Conservation (phyloP, 2,329 filamentous ascomycete species). For the Botryosphaeria dothidea region DNA sequence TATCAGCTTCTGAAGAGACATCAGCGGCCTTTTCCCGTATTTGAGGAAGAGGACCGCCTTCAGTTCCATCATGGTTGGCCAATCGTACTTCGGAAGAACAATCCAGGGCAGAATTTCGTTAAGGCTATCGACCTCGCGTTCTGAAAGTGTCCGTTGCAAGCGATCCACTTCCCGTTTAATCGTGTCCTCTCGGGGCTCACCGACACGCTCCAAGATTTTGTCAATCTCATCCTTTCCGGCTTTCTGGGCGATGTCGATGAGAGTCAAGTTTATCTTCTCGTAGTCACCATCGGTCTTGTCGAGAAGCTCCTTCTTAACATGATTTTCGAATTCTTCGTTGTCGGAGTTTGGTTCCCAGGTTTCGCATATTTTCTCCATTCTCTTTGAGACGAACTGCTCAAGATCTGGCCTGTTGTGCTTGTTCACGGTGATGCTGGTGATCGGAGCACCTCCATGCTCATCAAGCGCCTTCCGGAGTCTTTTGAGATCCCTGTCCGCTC, state of each 20-base stretch:
- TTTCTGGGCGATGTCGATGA: background rate
- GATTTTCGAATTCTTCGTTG: background rate
- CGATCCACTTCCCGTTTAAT: background rate
- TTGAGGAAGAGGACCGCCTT: background rate
- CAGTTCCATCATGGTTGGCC: background rate
- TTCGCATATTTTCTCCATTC: background rate
- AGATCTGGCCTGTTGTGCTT: background rate
- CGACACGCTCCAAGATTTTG: background rate
- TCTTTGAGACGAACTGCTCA: background rate
- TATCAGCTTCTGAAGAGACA: background rate
- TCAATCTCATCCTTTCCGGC: background rate
- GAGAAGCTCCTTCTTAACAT: background rate
- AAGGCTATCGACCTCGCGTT: background rate
- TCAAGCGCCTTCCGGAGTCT: background rate
- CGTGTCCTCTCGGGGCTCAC: background rate
- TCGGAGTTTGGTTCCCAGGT: background rate
- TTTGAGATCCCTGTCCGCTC: background rate
- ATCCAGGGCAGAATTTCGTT: constrained; percentile 1
- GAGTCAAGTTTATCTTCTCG: background rate
- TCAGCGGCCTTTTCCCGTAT: background rate
- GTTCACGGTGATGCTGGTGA: background rate
- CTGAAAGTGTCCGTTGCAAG: background rate
- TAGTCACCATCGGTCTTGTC: background rate
- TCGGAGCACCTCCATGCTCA: background rate
- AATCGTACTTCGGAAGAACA: background rate